Evolutionary conservation across 2,329 filamentous ascomycete genomes (phyloP), one percentile per base, ranked within the genome.

Genomic region (Macrophomina phaseolina): DNA sequence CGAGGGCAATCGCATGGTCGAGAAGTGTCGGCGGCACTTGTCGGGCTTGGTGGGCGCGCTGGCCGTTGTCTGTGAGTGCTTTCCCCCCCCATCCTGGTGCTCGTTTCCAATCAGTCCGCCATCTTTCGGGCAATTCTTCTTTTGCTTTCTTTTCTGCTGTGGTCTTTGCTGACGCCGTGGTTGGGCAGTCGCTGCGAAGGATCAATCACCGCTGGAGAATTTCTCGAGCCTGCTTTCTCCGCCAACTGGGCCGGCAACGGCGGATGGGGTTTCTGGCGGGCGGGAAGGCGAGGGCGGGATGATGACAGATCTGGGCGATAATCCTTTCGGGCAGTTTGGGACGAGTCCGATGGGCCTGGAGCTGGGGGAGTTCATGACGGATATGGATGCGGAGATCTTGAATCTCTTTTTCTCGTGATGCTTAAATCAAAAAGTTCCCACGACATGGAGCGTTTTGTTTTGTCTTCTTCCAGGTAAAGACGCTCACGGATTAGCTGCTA

Each of bases 321-420:
- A 42, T n/a, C 53, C 53, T 11, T 42, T 53, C 8, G 48, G 36
- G 4, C 38, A 18, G 8, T 38, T 28, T 7, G 60, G 48, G 14
- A 40, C 66, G 38, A 73, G 71, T 1, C 73, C 76, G 6, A 68
- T 78, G 40, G 73, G 76, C 0, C 72, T 77, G 70, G 77, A 79
- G 49, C 67, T 78, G 28, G 76, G 78, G 1, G 76, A 79, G 67
- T 80, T 80, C 55, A 74, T 80, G 71, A 67, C 79, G 42, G 76
- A 79, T 56, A 73, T 73, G 14, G 76, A 78, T 67, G 68, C 78
- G 1, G 66, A 67, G 32, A 56, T 56, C 30, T 11, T 65, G 51
- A 65, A 52, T 7, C 38, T 56, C 7, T 65, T 56, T 18, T 65
- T 65, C 16, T 45, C 42, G 3, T 23, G 23, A 23, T 1, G 23